Evolutionary conservation across 179 eudicot species (phyloP).

Genomic region (Corrigiola litoralis): DNA sequence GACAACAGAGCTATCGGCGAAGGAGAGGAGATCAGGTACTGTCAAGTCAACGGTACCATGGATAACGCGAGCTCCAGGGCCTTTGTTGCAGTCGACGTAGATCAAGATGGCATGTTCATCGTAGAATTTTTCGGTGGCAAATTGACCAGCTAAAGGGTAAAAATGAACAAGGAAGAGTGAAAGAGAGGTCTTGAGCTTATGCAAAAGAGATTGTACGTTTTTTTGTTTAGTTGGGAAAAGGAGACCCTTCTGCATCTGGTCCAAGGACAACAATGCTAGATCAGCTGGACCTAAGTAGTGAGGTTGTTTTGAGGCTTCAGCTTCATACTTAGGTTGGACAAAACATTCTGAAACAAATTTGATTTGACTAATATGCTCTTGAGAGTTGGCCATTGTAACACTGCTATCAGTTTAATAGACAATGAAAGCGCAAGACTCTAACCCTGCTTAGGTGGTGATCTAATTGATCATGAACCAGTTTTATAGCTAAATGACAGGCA

Average conservation of each 20-base stretch:
- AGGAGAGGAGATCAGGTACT: slow-evolving; percentile 18
- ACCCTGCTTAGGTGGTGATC: too few relatives aligned
- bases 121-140: slow-evolving; percentile 24
- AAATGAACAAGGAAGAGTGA: slow-evolving; percentile 30
- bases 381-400: not conserved
- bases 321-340: not conserved
- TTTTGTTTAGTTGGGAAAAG: not conserved
- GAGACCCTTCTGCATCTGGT: slow-evolving; percentile 11
- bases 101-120: slow-evolving; percentile 26
- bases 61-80: slow-evolving; percentile 36
- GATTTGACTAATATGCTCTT: not conserved
- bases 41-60: slow-evolving; percentile 26
- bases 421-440: too few relatives aligned
- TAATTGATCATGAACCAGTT: too few relatives aligned
- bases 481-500: too few relatives aligned
- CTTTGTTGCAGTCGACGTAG: slow-evolving; percentile 27
- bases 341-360: not conserved
- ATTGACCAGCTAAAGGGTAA: slow-evolving; percentile 46
- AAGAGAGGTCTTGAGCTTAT: slow-evolving; percentile 32
- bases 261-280: not conserved
- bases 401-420: too few relatives aligned
- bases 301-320: not conserved
- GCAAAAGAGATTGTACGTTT: slow-evolving; percentile 13
- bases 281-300: not conserved
- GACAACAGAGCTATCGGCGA: slow-evolving; percentile 16